Base-by-base conservation (phyloP, 495 filamentous ascomycete species). In the Podospora bellae-mahoneyi region DNA sequence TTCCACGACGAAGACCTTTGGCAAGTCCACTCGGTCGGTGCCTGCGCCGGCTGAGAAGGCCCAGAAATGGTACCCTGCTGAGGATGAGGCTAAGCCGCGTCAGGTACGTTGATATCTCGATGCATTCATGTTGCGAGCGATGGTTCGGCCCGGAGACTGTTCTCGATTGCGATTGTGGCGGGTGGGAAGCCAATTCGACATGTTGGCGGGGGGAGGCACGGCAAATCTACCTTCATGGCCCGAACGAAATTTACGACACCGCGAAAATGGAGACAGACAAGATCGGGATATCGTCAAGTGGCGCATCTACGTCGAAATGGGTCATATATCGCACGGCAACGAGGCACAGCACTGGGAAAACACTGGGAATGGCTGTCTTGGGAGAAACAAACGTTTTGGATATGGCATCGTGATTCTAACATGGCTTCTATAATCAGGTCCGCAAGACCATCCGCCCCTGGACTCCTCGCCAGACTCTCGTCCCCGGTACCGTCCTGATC, bases 61-160 rank as follows among this genome's bases (percentile, higher is more conserved):
- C 78, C 87, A 90, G 88, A 99, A 98, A 85, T 99, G 94, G 92
- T 99, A 99, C 84, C 96, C 96, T 81, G 91, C 93, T 77, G 92
- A 97, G 80, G 95, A 97, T 83, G 90, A 94, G 79, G 78, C 86
- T 78, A 85, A 91, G 85, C 90, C 91, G 69, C 97, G 92, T 87
- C 95, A 95, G 90, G 96, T 99, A 84, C 79, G 88, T 88, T 63
- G 20, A 18, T 61, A 20, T 61, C 59, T 61, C 64, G 60, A 73
- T 76, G 71, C 69, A 72, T 70, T 64, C 66, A 39, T 57, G 59
- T 69, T 66, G 39, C 20, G 39, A 64, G 57, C 56, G 27, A 57
- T 56, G 23, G 64, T 30, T 30, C 30, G 66, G 34, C 30, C 28
- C 19, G 60, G 44, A 65, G 73, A 60, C 69, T 61, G 26, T 62